Base-by-base conservation (phyloP, 208 protist species). In the Porcisia deanei region DNA sequence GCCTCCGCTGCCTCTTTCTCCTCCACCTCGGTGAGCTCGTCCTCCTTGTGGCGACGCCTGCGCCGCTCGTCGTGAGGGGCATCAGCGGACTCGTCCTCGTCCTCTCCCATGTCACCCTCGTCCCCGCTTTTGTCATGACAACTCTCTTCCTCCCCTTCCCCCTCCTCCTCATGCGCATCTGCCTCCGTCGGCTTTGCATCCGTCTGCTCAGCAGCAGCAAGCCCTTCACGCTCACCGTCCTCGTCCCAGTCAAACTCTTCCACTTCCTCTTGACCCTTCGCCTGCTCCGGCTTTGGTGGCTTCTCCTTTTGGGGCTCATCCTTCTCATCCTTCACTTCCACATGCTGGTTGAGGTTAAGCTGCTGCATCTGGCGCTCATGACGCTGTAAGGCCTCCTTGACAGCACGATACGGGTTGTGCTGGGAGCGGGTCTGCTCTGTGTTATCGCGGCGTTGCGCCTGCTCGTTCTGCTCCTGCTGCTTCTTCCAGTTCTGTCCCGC, bases 381-480 rank as follows among this genome's bases (percentile, higher is more conserved):
- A 14, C 91, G 89, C 82, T 96, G 84, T 55, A 97, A 68, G 16
- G 94, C 91, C 74, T 97, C 94, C 81, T 97, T 97, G 41, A 97
- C 88, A 5, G 92, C 89, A 9, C 84, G 83, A 80, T 96, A 96
- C 47, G 87, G 95, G 71, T 95, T 98, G 73, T 87, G 85, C 76
- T 87, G 86, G 9, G 85, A 91, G 66, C 85, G 88, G 41, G 85
- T 95, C 66, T 85, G 84, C 79, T 91, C 91, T 34, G 83, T 91
- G 79, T 92, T 96, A 75, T 94, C 88, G 77, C 91, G 88, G 37
- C 82, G 92, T 75, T 88, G 86, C 54, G 80, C 77, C 53, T 88
- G 77, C 47, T 91, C 79, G 64, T 92, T 95, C 86, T 91, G 85
- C 74, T 94, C 90, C 77, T 90, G 83, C 60, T 88, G 89, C 82